Conservation (phyloP, 2,329 filamentous ascomycete genomes). For the Calonectria leucothoes region DNA sequence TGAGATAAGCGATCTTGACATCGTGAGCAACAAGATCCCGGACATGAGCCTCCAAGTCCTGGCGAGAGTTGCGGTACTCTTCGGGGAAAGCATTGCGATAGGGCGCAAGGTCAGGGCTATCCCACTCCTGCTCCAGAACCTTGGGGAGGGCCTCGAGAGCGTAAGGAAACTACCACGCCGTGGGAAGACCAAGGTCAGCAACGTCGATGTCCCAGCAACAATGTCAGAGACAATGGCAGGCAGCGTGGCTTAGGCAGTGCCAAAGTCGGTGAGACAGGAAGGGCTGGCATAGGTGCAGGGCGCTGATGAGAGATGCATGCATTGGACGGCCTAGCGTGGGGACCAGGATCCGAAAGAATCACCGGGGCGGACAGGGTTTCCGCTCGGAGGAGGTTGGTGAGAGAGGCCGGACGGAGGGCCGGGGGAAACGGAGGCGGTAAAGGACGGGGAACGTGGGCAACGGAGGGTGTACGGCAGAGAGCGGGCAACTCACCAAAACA, state of each 20-base stretch:
- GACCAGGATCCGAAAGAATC: slow-evolving; percentile 21
- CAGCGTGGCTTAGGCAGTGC: slow-evolving; percentile 20
- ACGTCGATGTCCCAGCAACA: slow-evolving; percentile 21
- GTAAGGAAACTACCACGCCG: slow-evolving; percentile 75
- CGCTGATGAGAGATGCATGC: slow-evolving; percentile 30
- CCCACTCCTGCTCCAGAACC: slow-evolving; percentile 75
- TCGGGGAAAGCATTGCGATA: slow-evolving; percentile 80
- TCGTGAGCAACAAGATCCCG: slow-evolving; percentile 77
- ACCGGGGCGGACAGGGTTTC: slow-evolving; percentile 30
- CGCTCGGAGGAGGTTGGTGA: slow-evolving; percentile 35
- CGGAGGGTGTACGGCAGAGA: slow-evolving; percentile 30
- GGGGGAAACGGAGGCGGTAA: slow-evolving; percentile 33
- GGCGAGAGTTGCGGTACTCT: slow-evolving; percentile 68
- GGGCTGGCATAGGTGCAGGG: slow-evolving; percentile 19
- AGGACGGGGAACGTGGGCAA: slow-evolving; percentile 26
- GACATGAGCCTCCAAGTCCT: slow-evolving; percentile 74
- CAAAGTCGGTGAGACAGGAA: slow-evolving; percentile 41
- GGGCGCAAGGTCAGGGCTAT: slow-evolving; percentile 69
- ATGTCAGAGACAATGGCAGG: slow-evolving; percentile 19
- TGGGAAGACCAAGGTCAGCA: slow-evolving; percentile 27
- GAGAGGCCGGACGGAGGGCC: slow-evolving; percentile 36
- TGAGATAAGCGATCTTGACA: slow-evolving; percentile 81
- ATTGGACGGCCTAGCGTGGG: slow-evolving; percentile 26
- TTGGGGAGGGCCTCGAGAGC: slow-evolving; percentile 74
- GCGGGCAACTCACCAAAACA: slow-evolving; percentile 73